These are phyloP conservation scores for Trametes polyzona DNA, from an alignment of 1,284 basidiomycete species.

Conservation along the genomic window DNA sequence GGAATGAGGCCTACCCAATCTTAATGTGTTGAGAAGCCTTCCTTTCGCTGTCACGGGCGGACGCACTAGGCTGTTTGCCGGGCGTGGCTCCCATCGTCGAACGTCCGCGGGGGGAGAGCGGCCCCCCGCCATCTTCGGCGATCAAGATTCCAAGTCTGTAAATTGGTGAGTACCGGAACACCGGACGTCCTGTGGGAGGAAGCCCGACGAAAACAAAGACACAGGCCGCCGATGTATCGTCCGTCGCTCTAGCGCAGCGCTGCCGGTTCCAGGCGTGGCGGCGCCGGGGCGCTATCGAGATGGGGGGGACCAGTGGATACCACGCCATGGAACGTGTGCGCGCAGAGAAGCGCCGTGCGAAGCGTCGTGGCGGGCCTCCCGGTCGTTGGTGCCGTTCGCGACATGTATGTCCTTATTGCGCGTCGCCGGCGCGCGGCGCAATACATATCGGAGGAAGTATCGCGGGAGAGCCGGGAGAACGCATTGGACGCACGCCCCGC, in stretches of 20 bases:
- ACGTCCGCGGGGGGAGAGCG: conserved; percentile 19
- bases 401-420: conserved; percentile 28
- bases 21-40: conserved; percentile 16
- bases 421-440: conserved; percentile 18
- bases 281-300: not conserved
- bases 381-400: conserved; percentile 15
- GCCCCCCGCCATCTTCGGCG: conserved; percentile 25
- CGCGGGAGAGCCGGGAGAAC: conserved; percentile 16
- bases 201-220: not conserved
- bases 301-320: conserved; percentile 10
- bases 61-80: conserved; percentile 17
- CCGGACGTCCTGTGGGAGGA: conserved; percentile 20
- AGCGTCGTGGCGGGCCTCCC: conserved; percentile 11
- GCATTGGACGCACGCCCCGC: not conserved
- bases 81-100: conserved; percentile 6
- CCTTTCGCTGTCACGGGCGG: conserved; percentile 8
- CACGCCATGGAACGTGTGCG: conserved; percentile 12
- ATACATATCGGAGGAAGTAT: conserved; percentile 14
- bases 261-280: conserved; percentile 11
- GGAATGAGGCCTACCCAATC: conserved; percentile 15
- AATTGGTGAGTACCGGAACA: conserved; percentile 25
- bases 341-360: conserved; percentile 19
- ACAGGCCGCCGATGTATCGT: conserved; percentile 8
- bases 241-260: not conserved
- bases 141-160: conserved; percentile 27